Evolutionary conservation across 805 yeast genomes (phyloP), one percentile per base, ranked within the genome.

Genomic region (Wickerhamiella kurtzmanii): DNA sequence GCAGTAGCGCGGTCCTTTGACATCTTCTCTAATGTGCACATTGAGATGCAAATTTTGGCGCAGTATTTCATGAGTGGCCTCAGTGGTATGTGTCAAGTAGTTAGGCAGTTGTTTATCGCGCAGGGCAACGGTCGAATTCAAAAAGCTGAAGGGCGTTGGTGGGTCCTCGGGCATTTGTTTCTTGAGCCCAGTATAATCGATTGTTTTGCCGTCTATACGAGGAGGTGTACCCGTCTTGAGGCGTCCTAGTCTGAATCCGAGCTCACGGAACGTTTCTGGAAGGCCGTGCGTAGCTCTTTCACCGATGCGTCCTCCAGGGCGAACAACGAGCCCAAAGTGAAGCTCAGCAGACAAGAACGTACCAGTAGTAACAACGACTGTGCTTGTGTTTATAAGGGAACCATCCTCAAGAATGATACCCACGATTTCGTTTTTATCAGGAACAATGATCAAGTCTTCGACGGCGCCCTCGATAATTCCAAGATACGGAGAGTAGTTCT

Each of bases 201-300:
- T 87, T 0, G 89, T 74, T 45, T 72, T 71, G 1, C 79, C 72
- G 41, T 82, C 80, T 21, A 92, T 65, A 49, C 99, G 71, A 2
- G 97, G 95, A 0, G 99, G 99, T 0, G 99, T 92, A 0, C 99
- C 99, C 0, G 99, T 92, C 59, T 92, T 92, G 55, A 92, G 69
- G 47, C 99, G 71, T 0, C 97, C 97, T 45, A 92, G 65, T 50
- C 76, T 68, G 61, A 92, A 89, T 0, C 95, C 95, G 1, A 83
- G 80, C 2, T 76, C 77, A 22, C 68, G 65, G 37, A 92, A 72
- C 1, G 97, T 87, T 41, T 77, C 69, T 35, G 95, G 81, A 20
- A 92, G 72, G 1, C 97, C 97, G 64, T 78, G 82, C 0, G 96
- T 84, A 2, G 97, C 92, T 18, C 71, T 76, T 64, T 92, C 99